Base-by-base conservation (phyloP, 257 asterid genomes). In the Forsythia suspensa region DNA sequence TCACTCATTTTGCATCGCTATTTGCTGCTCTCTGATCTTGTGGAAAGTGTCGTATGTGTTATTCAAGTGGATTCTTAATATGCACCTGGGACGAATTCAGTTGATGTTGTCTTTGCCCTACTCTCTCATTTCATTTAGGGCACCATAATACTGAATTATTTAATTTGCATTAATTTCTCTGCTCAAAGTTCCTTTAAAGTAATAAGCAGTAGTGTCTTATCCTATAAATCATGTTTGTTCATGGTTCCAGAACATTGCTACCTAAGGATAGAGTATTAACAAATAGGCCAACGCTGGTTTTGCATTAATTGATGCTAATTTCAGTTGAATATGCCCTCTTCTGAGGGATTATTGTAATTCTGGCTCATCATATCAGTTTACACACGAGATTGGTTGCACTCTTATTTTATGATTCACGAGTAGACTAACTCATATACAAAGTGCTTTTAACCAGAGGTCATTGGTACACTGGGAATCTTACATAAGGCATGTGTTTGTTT, bases 1-100 rank as follows among this genome's bases (percentile, higher is more conserved):
- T 78, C 48, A 77, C 77, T 72, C 63, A 63, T 80, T 76, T 59
- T 59, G 67, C 67, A 29, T 63, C 18, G 0, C 16, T 3, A 21
- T 63, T 63, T 63, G 3, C 70, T 29, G 40, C 20, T 63, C 1
- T 63, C 18, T 12, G 34, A 29, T 63, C 70, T 63, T 16, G 40
- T 24, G 2, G 39, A 29, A 9, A 10, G 20, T 21, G 39, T 29
- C 67, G 4, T 3, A 0, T 63, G 70, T 63, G n/a, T 63, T 21
- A 21, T 63, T 10, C 18, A 63, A 63, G 24, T 63, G 16, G 16
- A 63, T 39, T 21, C 8, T 39, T 21, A 9, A 63, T 21, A 21
- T 63, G 36, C 37, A 24, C 13, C 39, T 9, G 70, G 16, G 39
- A 3, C 18, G 5, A 18, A 5, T 18, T 55, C 65, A 18, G 3